Conservation (phyloP, 1,139 yeast genomes). For the Sugiyamaella neomexicana region DNA sequence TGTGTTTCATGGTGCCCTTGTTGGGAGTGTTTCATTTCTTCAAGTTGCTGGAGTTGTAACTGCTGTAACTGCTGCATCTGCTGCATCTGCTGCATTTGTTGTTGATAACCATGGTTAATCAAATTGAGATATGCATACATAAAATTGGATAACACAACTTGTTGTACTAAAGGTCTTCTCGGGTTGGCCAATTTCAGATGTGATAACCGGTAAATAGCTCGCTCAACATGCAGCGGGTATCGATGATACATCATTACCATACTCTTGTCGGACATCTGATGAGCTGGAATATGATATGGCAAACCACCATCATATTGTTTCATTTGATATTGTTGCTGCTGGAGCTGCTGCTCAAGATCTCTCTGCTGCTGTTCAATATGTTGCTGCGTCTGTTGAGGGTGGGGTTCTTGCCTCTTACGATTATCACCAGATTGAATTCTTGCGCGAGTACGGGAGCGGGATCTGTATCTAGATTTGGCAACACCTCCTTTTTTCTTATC, state of each 20-base stretch:
- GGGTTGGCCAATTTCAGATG: conserved; percentile 94
- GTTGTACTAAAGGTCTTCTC: conserved; percentile 84
- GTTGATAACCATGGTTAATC: conserved; percentile 68
- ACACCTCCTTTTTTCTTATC: conserved; percentile 11
- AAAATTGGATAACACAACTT: conserved; percentile 87
- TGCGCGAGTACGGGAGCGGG: conserved; percentile 17
- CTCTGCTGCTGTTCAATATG: conserved; percentile 17
- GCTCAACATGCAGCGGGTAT: conserved; percentile 90
- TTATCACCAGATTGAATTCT: conserved; percentile 3
- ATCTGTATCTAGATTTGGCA: conserved; percentile 20
- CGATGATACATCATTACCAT: conserved; percentile 49
- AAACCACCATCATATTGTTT: conserved; percentile 35
- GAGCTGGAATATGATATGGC: conserved; percentile 43
- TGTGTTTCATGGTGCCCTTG: conserved; percentile 17
- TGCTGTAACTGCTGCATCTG: conserved; percentile 30
- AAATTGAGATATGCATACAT: conserved; percentile 95
- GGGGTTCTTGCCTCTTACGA: conserved; percentile 12
- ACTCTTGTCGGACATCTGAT: conserved; percentile 41
- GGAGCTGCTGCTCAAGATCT: conserved; percentile 19
- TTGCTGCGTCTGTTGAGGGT: conserved; percentile 5
- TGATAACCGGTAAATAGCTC: conserved; percentile 89
- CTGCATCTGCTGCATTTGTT: conserved; percentile 38
- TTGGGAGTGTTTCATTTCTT: conserved; percentile 14
- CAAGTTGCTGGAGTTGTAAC: conserved; percentile 26
- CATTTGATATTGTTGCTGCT: conserved; percentile 26